Base-by-base conservation (phyloP, 192 early-diverging fungal genomes). In the Entomortierella chlamydospora region DNA sequence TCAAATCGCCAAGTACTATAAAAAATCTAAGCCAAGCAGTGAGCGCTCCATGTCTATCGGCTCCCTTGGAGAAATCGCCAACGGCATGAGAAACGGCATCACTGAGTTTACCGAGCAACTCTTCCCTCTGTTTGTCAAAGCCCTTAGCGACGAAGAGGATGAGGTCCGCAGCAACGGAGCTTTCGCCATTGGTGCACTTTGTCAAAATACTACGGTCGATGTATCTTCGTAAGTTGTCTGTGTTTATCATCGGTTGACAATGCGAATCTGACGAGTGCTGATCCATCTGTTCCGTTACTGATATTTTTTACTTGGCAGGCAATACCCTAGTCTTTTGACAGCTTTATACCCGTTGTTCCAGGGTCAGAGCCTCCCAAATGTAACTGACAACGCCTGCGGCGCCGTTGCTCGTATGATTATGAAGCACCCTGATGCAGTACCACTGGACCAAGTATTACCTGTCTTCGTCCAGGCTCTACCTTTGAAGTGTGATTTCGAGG, bases 21-120 rank as follows among this genome's bases (percentile, higher is more conserved):
- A 87, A 70, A 73, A 84, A 73, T 55, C 55, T 22, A 87, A 89
- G 64, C 87, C 90, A 4, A 81, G 85, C 26, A 86, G 89, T 55
- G 96, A 97, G 74, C 92, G 96, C 41, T 94, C 92, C 43, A 96
- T 96, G 94, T 93, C 95, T 10, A 89, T 95, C 47, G 96, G 96
- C 12, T 94, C 92, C 57, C 77, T 97, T 55, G 93, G 93, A 26
- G 96, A 97, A 85, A 88, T 90, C 50, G 85, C 86, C n/a, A 65
- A 77, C 47, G 91, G 92, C 29, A 70, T 95, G 42, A 87, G 90
- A 57, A 63, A 64, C n/a, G 89, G 88, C 8, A 63, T 87, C 15
- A 88, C 90, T 9, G 84, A 87, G 30, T 82, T 86, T 22, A 86
- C 88, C 49, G 90, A 94, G 83, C 74, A 78, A 33, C 60, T 97